phyloP scores from a whole-genome alignment of 495 filamentous ascomycete genomes.

The Penicillium chermesinum region DNA sequence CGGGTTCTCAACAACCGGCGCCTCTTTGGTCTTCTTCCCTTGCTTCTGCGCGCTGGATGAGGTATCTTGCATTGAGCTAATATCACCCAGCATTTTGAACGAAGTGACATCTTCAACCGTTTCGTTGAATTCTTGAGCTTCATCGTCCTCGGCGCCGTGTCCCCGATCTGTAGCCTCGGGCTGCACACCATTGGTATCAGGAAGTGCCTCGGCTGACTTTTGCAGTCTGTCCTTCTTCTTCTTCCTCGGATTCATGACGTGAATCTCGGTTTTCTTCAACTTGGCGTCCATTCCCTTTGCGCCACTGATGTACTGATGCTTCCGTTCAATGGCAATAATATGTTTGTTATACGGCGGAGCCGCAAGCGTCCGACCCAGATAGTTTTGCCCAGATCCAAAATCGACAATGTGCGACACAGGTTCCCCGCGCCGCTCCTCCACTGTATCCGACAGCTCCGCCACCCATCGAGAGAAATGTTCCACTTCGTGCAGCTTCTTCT shows the following conservation, averaged over 20 bases:
- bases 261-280: constrained; percentile 48
- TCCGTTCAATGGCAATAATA: constrained; percentile 88
- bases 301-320: constrained; percentile 74
- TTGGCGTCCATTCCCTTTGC: constrained; percentile 77
- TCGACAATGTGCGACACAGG: constrained; percentile 84
- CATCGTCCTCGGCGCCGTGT: constrained; percentile 17
- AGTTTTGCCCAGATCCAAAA: constrained; percentile 95
- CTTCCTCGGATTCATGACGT: constrained; percentile 77
- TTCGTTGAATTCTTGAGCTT: constrained; percentile 27
- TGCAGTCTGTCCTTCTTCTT: constrained; percentile 44
- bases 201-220: constrained; percentile 20
- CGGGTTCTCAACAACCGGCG: constrained; percentile 10
- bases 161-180: background rate
- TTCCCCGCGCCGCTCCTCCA: constrained; percentile 46
- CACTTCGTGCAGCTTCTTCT: constrained; percentile 93
- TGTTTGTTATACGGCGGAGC: constrained; percentile 77
- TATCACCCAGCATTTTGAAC: constrained; percentile 36
- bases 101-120: constrained; percentile 29
- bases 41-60: constrained; percentile 8
- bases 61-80: constrained; percentile 33
- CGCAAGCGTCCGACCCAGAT: constrained; percentile 83
- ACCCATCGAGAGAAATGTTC: constrained; percentile 61
- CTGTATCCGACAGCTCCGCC: constrained; percentile 45
- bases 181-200: constrained; percentile 24
- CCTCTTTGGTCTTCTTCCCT: background rate